These are phyloP conservation scores for Wallacemonas sp. DNA, from an alignment of 208 protist species.

Conservation along the genomic window DNA sequence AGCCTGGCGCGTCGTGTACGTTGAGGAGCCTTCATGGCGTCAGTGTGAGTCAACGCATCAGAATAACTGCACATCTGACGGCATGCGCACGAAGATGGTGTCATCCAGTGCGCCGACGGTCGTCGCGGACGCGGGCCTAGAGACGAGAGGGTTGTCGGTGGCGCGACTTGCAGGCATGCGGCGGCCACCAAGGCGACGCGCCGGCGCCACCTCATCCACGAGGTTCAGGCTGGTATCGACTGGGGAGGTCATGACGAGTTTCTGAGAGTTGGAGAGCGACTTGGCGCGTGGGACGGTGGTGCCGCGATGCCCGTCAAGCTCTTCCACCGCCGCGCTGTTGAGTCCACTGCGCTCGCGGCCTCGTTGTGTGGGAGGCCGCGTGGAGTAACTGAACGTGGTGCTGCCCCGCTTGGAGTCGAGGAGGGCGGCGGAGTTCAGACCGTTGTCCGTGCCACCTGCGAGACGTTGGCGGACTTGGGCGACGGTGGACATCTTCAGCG, in stretches of 20 bases:
- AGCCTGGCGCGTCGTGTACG: too few species aligned
- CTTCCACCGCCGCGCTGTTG: neutral
- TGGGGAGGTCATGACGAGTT: neutral
- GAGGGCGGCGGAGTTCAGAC: neutral
- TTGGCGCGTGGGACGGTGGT: neutral
- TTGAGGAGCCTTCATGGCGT: too few species aligned
- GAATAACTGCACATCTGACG: neutral
- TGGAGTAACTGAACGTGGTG: neutral
- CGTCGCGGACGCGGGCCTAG: neutral
- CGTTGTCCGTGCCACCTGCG: neutral
- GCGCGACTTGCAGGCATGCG: neutral
- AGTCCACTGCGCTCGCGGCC: constrained; percentile 1
- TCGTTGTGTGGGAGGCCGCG: neutral
- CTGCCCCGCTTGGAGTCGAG: neutral
- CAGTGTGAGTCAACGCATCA: too few species aligned
- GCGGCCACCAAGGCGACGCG: neutral
- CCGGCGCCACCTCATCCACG: neutral
- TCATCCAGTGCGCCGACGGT: neutral
- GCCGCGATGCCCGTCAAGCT: neutral
- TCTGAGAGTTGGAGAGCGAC: neutral
- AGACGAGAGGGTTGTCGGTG: neutral
- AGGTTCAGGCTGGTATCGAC: constrained; percentile 1
- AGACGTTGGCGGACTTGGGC: constrained; percentile 1
- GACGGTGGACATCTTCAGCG: constrained; percentile 16
- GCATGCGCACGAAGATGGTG: constrained; percentile 10